Percentiles rank a stretch among this genome's conserved stretches.
Conservation (phyloP, 257 asterid species). For the Fraxinus excelsior region DNA sequence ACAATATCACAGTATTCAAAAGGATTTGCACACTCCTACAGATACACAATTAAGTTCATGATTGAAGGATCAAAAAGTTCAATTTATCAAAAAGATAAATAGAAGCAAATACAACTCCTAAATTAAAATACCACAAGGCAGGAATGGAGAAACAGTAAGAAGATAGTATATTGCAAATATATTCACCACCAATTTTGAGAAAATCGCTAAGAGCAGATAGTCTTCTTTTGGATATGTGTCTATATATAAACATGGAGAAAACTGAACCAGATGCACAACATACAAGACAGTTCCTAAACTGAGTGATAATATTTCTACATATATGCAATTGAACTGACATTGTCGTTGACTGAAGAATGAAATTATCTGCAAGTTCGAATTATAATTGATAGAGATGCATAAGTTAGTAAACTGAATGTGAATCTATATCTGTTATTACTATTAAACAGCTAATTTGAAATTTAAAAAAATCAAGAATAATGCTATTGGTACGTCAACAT, state of each 20-base stretch:
- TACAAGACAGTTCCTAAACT: not conserved
- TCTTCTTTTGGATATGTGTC: not conserved
- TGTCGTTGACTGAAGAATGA: not conserved
- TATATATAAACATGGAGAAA: not conserved
- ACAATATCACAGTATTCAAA: conserved; percentile 81
- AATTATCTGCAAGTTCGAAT: not conserved
- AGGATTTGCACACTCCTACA: conserved; percentile 77
- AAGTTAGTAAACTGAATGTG: not conserved
- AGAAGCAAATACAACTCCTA: not conserved
- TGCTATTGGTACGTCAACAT: too few relatives aligned
- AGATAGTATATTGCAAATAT: conserved; percentile 11
- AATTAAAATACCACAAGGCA: conserved; percentile 11
- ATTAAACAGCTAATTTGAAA: not conserved
- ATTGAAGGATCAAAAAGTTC: conserved; percentile 7
- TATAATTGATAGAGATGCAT: not conserved
- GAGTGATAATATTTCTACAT: not conserved
- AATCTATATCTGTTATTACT: not conserved
- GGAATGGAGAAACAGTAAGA: not conserved
- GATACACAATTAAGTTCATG: conserved; percentile 3
- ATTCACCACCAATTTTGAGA: not conserved
- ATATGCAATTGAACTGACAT: not conserved
- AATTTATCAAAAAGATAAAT: conserved; percentile 4
- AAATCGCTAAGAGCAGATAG: not conserved
- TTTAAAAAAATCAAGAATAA: too few relatives aligned
- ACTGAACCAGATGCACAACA: not conserved